phyloP scores from a whole-genome alignment of 2,329 filamentous ascomycete genomes.

The Uncinocarpus reesii region DNA sequence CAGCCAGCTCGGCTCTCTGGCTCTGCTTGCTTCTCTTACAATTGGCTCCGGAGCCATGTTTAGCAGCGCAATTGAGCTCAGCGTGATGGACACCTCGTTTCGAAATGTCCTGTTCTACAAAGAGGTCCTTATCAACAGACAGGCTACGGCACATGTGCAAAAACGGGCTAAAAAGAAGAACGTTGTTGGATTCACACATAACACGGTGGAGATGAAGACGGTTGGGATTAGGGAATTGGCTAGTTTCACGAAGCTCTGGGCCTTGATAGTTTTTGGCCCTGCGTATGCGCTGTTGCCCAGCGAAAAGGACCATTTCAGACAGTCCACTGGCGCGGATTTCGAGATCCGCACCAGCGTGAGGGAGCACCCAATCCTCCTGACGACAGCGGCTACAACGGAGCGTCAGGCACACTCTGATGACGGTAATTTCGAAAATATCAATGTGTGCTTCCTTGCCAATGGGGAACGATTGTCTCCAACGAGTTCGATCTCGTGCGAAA shows the following conservation, averaged over 20 bases:
- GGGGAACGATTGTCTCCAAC: background rate
- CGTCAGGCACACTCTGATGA: constrained; percentile 4
- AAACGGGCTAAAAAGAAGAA: constrained; percentile 13
- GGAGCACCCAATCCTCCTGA: constrained; percentile 8
- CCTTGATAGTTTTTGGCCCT: constrained; percentile 10
- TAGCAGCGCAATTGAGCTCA: constrained; percentile 14
- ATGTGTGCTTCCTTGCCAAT: constrained; percentile 7
- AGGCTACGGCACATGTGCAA: constrained; percentile 12
- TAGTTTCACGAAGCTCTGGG: constrained; percentile 10
- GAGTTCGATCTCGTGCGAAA: background rate
- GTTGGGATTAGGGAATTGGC: constrained; percentile 9
- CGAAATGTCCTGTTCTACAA: constrained; percentile 12
- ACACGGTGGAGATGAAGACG: constrained; percentile 10
- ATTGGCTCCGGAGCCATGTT: constrained; percentile 13
- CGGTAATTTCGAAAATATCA: constrained; percentile 8
- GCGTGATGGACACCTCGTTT: constrained; percentile 12
- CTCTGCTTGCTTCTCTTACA: constrained; percentile 12
- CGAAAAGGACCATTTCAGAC: constrained; percentile 11
- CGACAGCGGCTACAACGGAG: constrained; percentile 8
- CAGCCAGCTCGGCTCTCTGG: constrained; percentile 11
- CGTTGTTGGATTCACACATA: constrained; percentile 12
- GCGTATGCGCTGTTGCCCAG: constrained; percentile 10
- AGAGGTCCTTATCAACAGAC: constrained; percentile 11
- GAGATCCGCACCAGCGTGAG: constrained; percentile 7
- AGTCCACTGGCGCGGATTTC: constrained; percentile 9